phyloP scores from a whole-genome alignment of 129 eudicot genomes.

The Chrysanthemum lavandulifolium region DNA sequence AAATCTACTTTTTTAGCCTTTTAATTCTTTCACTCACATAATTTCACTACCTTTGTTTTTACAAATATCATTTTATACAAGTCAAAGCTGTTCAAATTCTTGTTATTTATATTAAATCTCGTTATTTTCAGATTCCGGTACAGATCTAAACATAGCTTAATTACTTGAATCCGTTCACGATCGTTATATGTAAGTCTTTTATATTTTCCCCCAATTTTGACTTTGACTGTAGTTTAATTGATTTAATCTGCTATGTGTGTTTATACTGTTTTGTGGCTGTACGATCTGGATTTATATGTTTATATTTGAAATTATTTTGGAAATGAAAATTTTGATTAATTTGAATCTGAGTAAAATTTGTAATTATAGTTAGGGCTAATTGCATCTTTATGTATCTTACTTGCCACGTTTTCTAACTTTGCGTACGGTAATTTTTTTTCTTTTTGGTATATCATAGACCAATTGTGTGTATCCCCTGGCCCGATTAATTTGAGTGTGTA shows the following conservation, averaged over 20 bases:
- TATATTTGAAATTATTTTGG: not conserved
- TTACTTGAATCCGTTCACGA: conserved; percentile 9
- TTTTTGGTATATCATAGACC: no score
- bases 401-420: no score
- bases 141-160: conserved; percentile 24
- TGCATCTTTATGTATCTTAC: no score
- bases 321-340: not conserved
- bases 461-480: no score
- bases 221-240: not conserved
- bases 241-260: not conserved
- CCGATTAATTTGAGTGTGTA: no score
- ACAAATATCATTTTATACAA: not conserved
- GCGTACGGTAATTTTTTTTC: no score
- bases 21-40: not conserved
- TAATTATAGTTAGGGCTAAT: not conserved
- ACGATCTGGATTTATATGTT: conserved; percentile 2
- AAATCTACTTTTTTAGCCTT: not conserved
- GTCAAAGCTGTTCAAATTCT: conserved; percentile 17
- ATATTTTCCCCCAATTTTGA: not conserved
- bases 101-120: conserved; percentile 15
- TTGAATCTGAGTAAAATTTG: not conserved
- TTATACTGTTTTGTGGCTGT: no score
- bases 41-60: not conserved
- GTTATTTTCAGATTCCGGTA: conserved; percentile 16
- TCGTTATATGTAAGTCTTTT: conserved; percentile 29